Evolutionary conservation across 257 asterid species (phyloP).

Genomic region (Cruciata laevipes): DNA sequence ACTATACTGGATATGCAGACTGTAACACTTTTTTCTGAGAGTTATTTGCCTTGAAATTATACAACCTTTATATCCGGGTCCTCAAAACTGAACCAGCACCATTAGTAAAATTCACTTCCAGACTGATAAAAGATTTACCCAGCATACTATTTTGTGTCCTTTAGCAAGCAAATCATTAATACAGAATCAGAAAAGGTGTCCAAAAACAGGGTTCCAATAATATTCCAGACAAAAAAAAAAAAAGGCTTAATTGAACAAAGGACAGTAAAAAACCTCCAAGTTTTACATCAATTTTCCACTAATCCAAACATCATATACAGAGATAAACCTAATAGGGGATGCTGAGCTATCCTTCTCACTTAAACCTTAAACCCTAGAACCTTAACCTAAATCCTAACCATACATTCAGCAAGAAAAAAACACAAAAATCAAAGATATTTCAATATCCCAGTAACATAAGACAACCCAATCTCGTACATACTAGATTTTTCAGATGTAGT

Average conservation of each 20-base stretch:
- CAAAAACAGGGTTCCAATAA: background rate
- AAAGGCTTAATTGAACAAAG: background rate
- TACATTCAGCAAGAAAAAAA: background rate
- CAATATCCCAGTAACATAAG: no score
- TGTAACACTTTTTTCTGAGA: background rate
- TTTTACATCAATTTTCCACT: background rate
- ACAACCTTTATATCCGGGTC: background rate
- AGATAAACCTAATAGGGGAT: background rate
- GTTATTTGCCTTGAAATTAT: background rate
- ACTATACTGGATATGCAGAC: no score
- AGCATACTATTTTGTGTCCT: background rate
- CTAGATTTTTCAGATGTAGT: no score
- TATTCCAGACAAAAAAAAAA: background rate
- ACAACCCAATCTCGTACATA: no score
- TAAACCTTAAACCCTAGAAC: background rate
- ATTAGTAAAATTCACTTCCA: background rate
- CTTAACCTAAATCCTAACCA: background rate
- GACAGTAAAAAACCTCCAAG: background rate
- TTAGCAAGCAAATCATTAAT: background rate
- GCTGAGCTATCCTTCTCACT: background rate
- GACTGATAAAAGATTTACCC: background rate
- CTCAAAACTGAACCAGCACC: background rate
- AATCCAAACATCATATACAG: background rate
- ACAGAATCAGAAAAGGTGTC: background rate
- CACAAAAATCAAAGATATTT: no score